Base-by-base conservation (phyloP, 106 monocot genomes). In the Dioscorea zingiberensis region DNA sequence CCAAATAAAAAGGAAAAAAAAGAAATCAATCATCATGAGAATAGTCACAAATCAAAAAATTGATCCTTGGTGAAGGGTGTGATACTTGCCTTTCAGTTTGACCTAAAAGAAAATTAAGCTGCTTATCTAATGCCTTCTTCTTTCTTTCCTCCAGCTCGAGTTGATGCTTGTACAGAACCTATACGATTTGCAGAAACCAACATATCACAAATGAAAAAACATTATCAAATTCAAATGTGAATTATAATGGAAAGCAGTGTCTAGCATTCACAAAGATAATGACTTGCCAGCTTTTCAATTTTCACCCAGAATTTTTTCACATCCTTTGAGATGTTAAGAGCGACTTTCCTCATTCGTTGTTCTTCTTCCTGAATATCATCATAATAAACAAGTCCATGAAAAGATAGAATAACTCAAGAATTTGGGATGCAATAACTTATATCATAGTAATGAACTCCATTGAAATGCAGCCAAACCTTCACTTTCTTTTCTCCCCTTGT, bases 231-330 rank as follows among this genome's bases (percentile, higher is more conserved):
- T 38, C 38, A 38, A 38, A 10, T 10, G 10, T 38, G 27, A 25
- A 29, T 32, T 0, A 61, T 7, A 18, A 61, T 28, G 25, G 25
- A 25, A 13, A 4, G 19, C 51, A 51, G 15, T 51, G 4, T 51
- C 19, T 4, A 51, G 51, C 51, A 46, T 32, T 59, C 11, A 55
- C 51, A 51, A 70, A 55, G 21, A 23, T 53, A 25, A n/a, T n/a
- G 65, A 79, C 80, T 80, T 77, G 66, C 98, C 86, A 98, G 77
- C 71, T 98, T 98, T 65, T 98, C 98, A 69, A 98, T 87, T 76
- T 98, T 98, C 18, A 73, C 71, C 98, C 98, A 98, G 57, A 98
- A 98, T 55, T 93, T 98, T 71, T 93, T 98, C 67, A 98, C 93
- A 30, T 98, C 98, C 70, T 98, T 98, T 25, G 98, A 89, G 72